Conservation (phyloP, 1,284 basidiomycete genomes). For the Tylopilus sp. region DNA sequence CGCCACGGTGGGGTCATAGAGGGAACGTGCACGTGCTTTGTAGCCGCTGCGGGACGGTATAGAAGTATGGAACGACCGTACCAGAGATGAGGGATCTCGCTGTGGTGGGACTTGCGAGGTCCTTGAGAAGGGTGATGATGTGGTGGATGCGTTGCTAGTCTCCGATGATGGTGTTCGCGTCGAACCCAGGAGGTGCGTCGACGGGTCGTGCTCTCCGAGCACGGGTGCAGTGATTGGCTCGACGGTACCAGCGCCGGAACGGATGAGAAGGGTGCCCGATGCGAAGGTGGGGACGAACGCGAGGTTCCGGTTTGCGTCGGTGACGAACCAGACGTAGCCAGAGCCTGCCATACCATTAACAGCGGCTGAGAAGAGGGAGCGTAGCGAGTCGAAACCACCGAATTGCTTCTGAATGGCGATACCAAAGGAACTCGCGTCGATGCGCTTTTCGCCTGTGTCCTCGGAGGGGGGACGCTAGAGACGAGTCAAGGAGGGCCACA, state of each 20-base stretch:
- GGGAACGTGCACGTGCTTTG: constrained; percentile 23
- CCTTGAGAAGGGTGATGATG: constrained; percentile 22
- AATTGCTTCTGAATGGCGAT: constrained; percentile 52
- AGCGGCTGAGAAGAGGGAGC: constrained; percentile 75
- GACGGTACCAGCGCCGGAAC: constrained; percentile 44
- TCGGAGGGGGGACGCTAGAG: constrained; percentile 52
- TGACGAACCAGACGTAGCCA: constrained; percentile 89
- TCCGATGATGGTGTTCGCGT: not conserved
- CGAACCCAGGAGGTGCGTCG: not conserved
- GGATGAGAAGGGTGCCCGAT: constrained; percentile 84
- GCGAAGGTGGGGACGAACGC: constrained; percentile 86
- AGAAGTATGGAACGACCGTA: constrained; percentile 29
- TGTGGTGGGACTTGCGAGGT: constrained; percentile 10
- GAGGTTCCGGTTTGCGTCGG: constrained; percentile 61
- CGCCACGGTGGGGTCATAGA: constrained; percentile 28
- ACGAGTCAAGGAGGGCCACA: not conserved
- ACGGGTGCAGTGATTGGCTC: constrained; percentile 38
- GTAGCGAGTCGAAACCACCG: constrained; percentile 67
- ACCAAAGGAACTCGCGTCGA: constrained; percentile 40
- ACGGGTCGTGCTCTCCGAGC: constrained; percentile 23
- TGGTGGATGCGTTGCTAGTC: not conserved
- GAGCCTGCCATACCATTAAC: constrained; percentile 77
- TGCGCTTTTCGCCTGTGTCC: constrained; percentile 45
- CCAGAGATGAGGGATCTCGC: constrained; percentile 17
- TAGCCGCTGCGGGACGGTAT: constrained; percentile 7